Base-by-base conservation (phyloP, 1,284 basidiomycete species). In the Gymnopus androsaceus region DNA sequence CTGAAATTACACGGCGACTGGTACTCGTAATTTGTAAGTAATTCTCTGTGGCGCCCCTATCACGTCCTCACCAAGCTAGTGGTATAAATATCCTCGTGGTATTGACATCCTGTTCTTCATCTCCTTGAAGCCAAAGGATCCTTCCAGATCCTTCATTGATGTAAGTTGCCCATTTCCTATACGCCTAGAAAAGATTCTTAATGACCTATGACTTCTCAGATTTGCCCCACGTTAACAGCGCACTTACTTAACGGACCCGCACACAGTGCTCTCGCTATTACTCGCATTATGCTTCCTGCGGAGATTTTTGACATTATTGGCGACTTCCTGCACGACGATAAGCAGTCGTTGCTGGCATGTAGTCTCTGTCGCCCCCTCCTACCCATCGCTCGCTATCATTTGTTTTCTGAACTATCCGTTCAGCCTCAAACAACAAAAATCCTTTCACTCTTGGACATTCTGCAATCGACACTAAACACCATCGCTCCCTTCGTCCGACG, bases 271-370 rank as follows among this genome's bases (percentile, higher is more conserved):
- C 46, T 14, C 11, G 14, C 31, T 21, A 31, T 21, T 15, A 21
- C 31, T 48, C 19, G 19, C 14, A 14, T 19, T 30, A 52, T 52
- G 51, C 31, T 52, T 41, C 51, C 51, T 7, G 19, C 28, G 21
- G 51, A 52, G 14, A 52, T 52, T 42, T 42, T 52, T 34, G 51
- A 52, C 25, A 33, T 15, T 44, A 33, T 52, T 11, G 51, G 38
- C 40, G 51, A 52, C 27, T 52, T 52, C 30, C 40, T 52, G 5
- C 31, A 44, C 19, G 27, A 42, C 38, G 51, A 52, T 33, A n/a
- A 23, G n/a, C 25, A 25, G 8, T 21, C 51, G 11, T 12, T 52
- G 28, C 7, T 52, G 21, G 40, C 51, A 19, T 52, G 51, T 19
- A 44, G 51, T 17, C 41, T 52, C 5, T 52, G 51, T 34, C 38